These are phyloP conservation scores for Pestalotiopsis sp. DNA, from an alignment of 2,329 filamentous ascomycete genomes.

Conservation along the genomic window DNA sequence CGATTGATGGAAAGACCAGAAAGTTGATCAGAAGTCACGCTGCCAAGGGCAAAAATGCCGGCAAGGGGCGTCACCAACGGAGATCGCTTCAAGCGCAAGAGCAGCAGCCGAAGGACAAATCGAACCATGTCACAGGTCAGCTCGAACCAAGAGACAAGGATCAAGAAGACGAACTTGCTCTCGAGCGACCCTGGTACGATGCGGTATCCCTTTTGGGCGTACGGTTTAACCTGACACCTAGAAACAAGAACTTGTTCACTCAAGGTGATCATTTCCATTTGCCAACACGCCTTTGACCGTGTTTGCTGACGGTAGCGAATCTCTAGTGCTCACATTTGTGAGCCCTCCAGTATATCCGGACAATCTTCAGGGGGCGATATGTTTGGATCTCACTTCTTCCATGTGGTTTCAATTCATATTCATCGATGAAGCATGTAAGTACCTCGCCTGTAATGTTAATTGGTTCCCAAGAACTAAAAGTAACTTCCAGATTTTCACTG, in stretches of 20 bases:
- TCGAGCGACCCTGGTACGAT: background rate
- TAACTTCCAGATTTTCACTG: conserved; percentile 27
- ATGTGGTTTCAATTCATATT: conserved; percentile 31
- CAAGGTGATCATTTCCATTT: background rate
- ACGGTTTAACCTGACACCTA: background rate
- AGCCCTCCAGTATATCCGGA: conserved; percentile 11
- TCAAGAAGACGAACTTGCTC: background rate
- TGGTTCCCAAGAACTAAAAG: background rate
- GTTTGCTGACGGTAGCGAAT: background rate
- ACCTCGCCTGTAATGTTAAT: background rate
- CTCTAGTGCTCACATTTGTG: conserved; percentile 11
- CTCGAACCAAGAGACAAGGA: background rate
- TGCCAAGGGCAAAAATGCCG: conserved; percentile 24
- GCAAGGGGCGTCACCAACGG: background rate
- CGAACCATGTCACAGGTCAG: background rate
- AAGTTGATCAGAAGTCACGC: conserved; percentile 23
- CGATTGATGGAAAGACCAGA: conserved; percentile 19
- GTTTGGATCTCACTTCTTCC: conserved; percentile 3
- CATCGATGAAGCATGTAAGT: conserved; percentile 34
- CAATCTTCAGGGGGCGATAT: conserved; percentile 13
- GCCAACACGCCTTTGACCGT: background rate
- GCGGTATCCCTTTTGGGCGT: background rate
- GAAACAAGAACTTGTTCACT: background rate
- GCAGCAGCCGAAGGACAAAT: background rate
- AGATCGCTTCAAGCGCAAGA: background rate